Percentiles rank a stretch among this genome's conserved stretches.
Conservation (phyloP, 2,329 filamentous ascomycete genomes). For the Davidsoniella eucalypti region DNA sequence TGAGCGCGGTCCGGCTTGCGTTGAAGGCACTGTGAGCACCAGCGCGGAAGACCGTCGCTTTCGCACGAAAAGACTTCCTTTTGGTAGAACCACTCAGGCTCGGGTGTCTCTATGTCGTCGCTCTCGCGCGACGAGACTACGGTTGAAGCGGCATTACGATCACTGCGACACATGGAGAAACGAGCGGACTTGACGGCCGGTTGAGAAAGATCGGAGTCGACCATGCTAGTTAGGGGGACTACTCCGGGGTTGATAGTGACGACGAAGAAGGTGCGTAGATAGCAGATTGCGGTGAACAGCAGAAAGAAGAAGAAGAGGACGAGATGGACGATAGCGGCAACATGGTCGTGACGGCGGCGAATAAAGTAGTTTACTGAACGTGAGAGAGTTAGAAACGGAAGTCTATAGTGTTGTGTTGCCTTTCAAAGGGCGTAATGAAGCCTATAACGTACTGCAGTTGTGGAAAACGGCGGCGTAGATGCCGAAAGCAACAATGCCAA, state of each 20-base stretch:
- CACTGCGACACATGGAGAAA: not conserved
- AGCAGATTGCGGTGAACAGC: constrained; percentile 46
- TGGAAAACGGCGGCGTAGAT: constrained; percentile 35
- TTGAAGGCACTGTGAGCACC: constrained; percentile 68
- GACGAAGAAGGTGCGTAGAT: constrained; percentile 52
- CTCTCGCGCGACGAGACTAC: no score
- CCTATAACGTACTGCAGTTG: constrained; percentile 4
- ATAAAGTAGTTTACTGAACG: constrained; percentile 55
- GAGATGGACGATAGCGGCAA: constrained; percentile 51
- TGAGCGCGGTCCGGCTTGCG: constrained; percentile 83
- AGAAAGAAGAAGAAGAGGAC: constrained; percentile 59
- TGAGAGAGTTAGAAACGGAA: not conserved
- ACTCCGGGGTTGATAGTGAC: constrained; percentile 59
- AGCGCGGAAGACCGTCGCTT: constrained; percentile 64
- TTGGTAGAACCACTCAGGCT: constrained; percentile 61
- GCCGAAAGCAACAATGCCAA: constrained; percentile 48
- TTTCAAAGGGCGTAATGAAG: no score
- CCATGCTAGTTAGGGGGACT: constrained; percentile 39
- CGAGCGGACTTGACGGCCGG: not conserved
- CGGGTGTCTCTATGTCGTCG: constrained; percentile 40
- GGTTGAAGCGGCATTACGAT: not conserved
- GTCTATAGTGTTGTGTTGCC: not conserved
- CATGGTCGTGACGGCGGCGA: constrained; percentile 26
- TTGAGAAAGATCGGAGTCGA: not conserved
- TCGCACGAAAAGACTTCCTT: constrained; percentile 77